Conservation (phyloP, 2,329 filamentous ascomycete genomes). For the Chrysoporthe austroafricana region DNA sequence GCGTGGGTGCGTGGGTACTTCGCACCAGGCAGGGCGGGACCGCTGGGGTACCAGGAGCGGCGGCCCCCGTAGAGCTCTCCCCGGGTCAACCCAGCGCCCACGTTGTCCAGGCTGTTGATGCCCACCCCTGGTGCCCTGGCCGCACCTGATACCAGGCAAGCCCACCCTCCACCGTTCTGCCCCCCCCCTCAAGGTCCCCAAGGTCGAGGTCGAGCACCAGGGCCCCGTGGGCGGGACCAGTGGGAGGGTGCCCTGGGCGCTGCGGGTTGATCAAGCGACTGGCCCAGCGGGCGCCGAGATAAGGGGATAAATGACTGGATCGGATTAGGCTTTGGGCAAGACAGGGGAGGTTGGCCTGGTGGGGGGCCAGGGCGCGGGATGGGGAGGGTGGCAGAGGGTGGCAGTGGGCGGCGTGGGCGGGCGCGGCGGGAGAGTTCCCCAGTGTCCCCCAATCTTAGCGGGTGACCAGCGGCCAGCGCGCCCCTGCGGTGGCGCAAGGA, state of each 20-base stretch:
- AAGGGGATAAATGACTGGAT: constrained; percentile 3
- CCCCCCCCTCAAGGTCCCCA: no score
- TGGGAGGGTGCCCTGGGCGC: neutral
- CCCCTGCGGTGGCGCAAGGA: neutral
- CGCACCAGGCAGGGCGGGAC: neutral
- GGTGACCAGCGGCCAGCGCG: constrained; percentile 3
- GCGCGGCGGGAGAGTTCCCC: neutral
- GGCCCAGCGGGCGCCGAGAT: constrained; percentile 8
- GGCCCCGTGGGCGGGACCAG: neutral
- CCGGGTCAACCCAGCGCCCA: neutral
- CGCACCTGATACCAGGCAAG: neutral
- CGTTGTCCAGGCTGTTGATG: neutral
- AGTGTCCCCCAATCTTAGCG: constrained; percentile 9
- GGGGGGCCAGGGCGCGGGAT: neutral
- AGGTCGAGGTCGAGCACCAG: no score
- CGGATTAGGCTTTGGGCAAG: neutral
- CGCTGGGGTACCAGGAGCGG: neutral
- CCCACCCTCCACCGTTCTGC: neutral
- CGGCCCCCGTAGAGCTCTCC: neutral
- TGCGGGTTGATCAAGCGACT: constrained; percentile 5
- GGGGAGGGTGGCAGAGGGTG: neutral
- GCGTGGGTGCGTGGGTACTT: neutral
- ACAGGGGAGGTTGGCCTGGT: neutral
- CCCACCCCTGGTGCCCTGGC: no score
- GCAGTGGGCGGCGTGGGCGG: neutral